A percentile compares a stretch with the other conserved stretches of the same genome.
Conservation (phyloP, 164 flowering plant genomes). For the Annona squamosa region DNA sequence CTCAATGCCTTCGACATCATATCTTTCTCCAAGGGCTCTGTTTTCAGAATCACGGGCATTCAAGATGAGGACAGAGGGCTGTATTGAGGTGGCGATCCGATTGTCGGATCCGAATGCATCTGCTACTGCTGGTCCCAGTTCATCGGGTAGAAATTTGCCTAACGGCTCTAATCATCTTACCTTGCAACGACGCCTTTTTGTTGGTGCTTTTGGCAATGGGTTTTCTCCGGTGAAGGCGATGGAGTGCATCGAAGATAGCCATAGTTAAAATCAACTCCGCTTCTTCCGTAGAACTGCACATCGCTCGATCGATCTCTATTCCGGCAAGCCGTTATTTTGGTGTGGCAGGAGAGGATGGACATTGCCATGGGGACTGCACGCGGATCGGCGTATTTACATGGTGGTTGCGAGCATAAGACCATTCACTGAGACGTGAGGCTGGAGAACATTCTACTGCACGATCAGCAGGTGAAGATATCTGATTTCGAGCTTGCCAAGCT, state of each 20-base stretch:
- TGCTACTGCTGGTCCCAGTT: not conserved
- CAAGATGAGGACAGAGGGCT: slow-evolving; percentile 23
- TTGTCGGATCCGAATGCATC: not conserved
- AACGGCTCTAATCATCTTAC: slow-evolving; percentile 50
- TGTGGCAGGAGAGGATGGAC: slow-evolving; percentile 81
- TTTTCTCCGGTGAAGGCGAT: slow-evolving; percentile 44
- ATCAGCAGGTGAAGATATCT: slow-evolving; percentile 66
- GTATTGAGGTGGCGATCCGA: slow-evolving; percentile 31
- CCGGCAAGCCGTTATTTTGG: slow-evolving; percentile 52
- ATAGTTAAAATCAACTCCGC: slow-evolving; percentile 59
- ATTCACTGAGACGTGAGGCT: slow-evolving; percentile 88
- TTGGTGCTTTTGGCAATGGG: slow-evolving; percentile 20
- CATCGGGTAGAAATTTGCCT: slow-evolving; percentile 29
- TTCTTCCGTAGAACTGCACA: slow-evolving; percentile 68
- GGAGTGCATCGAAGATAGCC: slow-evolving; percentile 7
- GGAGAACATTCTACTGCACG: slow-evolving; percentile 75
- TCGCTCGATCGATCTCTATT: slow-evolving; percentile 72
- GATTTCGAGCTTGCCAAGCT: slow-evolving; percentile 92
- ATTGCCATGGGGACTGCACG: slow-evolving; percentile 80
- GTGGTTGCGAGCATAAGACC: slow-evolving; percentile 69
- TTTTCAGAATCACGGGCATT: no score
- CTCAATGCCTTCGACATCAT: no score
- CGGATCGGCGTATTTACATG: slow-evolving; percentile 79
- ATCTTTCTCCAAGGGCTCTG: no score
- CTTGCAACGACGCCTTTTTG: slow-evolving; percentile 39